A percentile compares a stretch with the other conserved stretches of the same genome.
These are phyloP conservation scores for Tetrapisispora nanseiensis DNA, from an alignment of 805 yeast genomes.

Conservation along the genomic window DNA sequence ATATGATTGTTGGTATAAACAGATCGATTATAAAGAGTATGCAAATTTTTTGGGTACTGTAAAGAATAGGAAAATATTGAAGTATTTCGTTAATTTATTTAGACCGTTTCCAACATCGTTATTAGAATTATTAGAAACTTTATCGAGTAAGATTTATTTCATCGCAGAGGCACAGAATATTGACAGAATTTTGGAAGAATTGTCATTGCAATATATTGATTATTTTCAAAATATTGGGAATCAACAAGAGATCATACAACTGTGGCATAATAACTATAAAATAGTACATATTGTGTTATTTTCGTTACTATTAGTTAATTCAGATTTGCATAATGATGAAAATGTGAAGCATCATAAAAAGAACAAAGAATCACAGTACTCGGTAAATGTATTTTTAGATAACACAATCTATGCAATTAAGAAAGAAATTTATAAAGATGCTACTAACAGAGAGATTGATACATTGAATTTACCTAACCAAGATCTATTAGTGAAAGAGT, in stretches of 20 bases:
- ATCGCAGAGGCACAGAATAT: conserved; percentile 78
- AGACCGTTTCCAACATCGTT: conserved; percentile 41
- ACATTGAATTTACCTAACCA: conserved; percentile 5
- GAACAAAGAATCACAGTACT: conserved; percentile 18
- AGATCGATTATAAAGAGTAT: conserved; percentile 33
- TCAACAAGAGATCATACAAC: conserved; percentile 20
- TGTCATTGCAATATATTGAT: conserved; percentile 47
- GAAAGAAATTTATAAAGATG: conserved; percentile 12
- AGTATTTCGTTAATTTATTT: conserved; percentile 32
- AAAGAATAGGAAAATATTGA: conserved; percentile 24
- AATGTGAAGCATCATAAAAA: conserved; percentile 26
- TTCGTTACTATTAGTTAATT: conserved; percentile 61
- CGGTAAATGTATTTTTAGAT: conserved; percentile 36
- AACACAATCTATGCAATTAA: conserved; percentile 42
- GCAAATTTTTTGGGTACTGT: conserved; percentile 33
- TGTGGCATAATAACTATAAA: conserved; percentile 39
- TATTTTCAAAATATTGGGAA: too few relatives aligned
- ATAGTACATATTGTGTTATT: conserved; percentile 66
- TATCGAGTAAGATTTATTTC: conserved; percentile 60
- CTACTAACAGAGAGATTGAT: conserved; percentile 6
- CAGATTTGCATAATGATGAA: conserved; percentile 58
- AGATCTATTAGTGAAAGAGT: conserved; percentile 11
- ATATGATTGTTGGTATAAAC: conserved; percentile 24
- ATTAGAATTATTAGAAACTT: conserved; percentile 43
- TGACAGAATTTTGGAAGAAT: conserved; percentile 60